phyloP scores from a whole-genome alignment of 768 basidiomycete species.

The Calocybe cyanea region DNA sequence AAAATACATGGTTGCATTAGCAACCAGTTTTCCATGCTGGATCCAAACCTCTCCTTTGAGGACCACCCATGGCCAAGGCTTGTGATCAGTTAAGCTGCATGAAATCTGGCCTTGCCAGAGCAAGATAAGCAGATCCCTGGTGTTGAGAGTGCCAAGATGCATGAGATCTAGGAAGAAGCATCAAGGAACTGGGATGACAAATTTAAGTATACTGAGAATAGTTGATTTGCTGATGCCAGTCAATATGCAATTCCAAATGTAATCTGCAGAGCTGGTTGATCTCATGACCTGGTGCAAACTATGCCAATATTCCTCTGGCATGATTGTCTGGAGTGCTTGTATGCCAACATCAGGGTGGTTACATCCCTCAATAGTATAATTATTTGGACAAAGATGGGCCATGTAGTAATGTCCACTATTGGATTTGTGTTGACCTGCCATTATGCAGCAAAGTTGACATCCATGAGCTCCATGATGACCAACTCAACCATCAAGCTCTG shows the following conservation, averaged over 20 bases:
- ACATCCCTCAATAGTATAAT: conserved; percentile 20
- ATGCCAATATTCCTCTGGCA: too few relatives aligned
- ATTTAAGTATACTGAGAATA: conserved; percentile 2
- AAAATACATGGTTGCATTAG: conserved; percentile 18
- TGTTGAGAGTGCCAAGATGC: conserved; percentile 28
- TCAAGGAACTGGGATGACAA: conserved; percentile 16
- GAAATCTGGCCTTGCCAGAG: conserved; percentile 22
- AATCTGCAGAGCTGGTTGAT: background rate
- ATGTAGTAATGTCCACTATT: conserved; percentile 23
- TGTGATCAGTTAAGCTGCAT: conserved; percentile 9
- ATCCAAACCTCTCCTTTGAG: conserved; percentile 6
- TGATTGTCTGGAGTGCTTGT: background rate
- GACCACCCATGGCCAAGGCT: conserved; percentile 20
- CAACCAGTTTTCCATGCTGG: conserved; percentile 33
- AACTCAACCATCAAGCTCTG: conserved; percentile 21
- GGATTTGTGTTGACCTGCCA: conserved; percentile 22
- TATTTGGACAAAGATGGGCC: conserved; percentile 16
- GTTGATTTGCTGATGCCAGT: background rate
- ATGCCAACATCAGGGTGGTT: conserved; percentile 18
- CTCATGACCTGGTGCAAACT: background rate
- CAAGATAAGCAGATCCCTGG: conserved; percentile 21
- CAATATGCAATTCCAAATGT: background rate
- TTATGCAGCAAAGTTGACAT: conserved; percentile 27
- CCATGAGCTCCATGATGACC: conserved; percentile 26
- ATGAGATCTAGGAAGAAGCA: conserved; percentile 25